Conservation (phyloP, 345 rosid genomes). For the Acer campestre region DNA sequence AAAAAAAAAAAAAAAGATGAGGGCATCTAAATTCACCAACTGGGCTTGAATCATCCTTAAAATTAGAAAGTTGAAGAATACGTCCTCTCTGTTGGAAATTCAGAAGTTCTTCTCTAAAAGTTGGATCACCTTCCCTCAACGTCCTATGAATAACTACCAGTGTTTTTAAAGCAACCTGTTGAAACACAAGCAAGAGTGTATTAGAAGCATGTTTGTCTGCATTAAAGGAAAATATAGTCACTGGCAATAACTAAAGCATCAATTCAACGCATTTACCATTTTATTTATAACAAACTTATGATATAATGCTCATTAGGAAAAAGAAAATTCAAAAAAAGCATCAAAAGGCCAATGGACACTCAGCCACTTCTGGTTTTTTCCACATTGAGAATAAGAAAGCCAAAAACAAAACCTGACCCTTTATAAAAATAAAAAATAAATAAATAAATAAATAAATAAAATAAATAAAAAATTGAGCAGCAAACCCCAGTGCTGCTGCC, state of each 20-base stretch:
- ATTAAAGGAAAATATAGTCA: not conserved
- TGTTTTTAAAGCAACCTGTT: constrained; percentile 92
- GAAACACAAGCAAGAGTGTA: not conserved
- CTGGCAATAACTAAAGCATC: not conserved
- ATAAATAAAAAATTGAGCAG: too few species aligned
- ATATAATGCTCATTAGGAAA: not conserved
- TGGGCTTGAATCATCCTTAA: constrained; percentile 99
- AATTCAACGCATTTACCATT: not conserved
- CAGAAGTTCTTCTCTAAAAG: constrained; percentile 86
- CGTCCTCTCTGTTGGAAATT: constrained; percentile 82
- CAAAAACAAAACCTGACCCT: not conserved
- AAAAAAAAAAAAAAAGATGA: not conserved
- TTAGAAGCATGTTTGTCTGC: not conserved
- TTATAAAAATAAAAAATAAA: too few species aligned
- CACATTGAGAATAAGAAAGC: not conserved
- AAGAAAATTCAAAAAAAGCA: not conserved
- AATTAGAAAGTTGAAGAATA: constrained; percentile 87
- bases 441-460: too few species aligned
- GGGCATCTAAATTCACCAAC: constrained; percentile 47
- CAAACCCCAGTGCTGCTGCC: not conserved
- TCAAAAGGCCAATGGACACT: not conserved
- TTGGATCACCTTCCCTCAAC: constrained; percentile 93
- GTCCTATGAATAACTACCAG: constrained; percentile 86
- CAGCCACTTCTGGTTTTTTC: not conserved
- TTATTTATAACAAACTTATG: not conserved